Evolutionary conservation across 129 eudicot genomes (phyloP), one percentile per base, ranked within the genome.

Genomic region (Helianthus tuberosus): DNA sequence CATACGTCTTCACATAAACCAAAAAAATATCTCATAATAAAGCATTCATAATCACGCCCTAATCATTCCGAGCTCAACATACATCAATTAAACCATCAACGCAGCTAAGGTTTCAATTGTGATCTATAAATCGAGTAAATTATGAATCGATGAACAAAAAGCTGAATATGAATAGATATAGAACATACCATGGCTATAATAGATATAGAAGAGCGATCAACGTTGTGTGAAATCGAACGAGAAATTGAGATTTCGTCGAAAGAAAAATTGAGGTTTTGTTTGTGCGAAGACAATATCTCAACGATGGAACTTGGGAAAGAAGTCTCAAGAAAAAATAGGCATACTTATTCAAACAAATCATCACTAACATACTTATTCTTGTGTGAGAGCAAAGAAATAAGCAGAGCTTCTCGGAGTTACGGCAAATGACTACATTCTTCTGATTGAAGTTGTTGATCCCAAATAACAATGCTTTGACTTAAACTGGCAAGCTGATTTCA

Each of bases 101-200:
- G 17, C 64, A 35, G 12, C 29, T 58, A 58, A 7, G 11, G 12
- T 46, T 20, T 71, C 52, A 20, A 16, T 17, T 14, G 4, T 5
- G 20, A 71, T 36, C 64, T 39, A 6, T n/a, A 35, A n/a, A 73
- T 50, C 54, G 29, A 41, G 25, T 43, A 12, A 55, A 57, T 14
- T 14, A 43, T 0, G 51, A 74, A 61, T 29, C 51, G 8, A 15
- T 12, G 69, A n/a, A 46, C 36, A 11, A 15, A 29, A 59, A 61
- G 20, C 47, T 11, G 48, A 6, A 29, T 49, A 27, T 10, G 48
- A 55, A n/a, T 2, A 46, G 15, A 66, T 25, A 27, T 27, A 66
- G 8, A 15, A 76, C 68, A 55, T 66, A 76, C 80, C 80, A 76
- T 76, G 68, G 20, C 11, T 67, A 55, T 38, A 46, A 48, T 52